These are phyloP conservation scores for Solanum hybrid DNA, from an alignment of 305 asterid genomes.

Conservation along the genomic window DNA sequence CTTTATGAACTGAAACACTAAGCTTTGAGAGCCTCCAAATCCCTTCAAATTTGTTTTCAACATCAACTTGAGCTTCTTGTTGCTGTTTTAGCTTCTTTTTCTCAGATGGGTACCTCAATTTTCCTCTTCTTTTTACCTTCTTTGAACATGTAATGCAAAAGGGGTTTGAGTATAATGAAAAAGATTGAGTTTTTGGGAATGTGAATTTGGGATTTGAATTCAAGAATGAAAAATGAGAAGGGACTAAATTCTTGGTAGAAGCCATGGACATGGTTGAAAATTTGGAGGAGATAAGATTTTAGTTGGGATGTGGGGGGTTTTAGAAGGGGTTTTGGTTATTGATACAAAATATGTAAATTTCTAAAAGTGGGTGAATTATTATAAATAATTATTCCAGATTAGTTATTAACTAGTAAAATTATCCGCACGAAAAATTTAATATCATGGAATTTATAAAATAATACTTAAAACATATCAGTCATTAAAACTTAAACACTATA, in stretches of 20 bases:
- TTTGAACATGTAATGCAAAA: slow-evolving; percentile 38
- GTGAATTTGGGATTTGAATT: slow-evolving; percentile 17
- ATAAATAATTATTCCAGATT: not conserved
- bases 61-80: slow-evolving; percentile 26
- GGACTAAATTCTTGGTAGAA: slow-evolving; percentile 21
- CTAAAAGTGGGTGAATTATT: not conserved
- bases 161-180: slow-evolving; percentile 12
- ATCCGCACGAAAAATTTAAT: too few relatives aligned
- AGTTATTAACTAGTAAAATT: not conserved
- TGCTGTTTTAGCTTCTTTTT: slow-evolving; percentile 57
- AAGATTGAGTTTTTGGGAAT: slow-evolving; percentile 11
- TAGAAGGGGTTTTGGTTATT: not conserved
- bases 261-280: slow-evolving; percentile 28
- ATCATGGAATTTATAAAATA: too few relatives aligned
- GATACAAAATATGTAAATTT: not conserved
- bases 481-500: too few relatives aligned
- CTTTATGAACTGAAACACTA: slow-evolving; percentile 57
- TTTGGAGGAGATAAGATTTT: not conserved
- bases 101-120: slow-evolving; percentile 94
- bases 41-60: slow-evolving; percentile 38
- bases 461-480: too few relatives aligned
- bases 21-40: slow-evolving; percentile 83
- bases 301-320: not conserved
- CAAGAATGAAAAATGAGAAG: slow-evolving; percentile 26
- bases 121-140: slow-evolving; percentile 71